Base-by-base conservation (phyloP, 345 rosid genomes). In the Corchorus capsularis region DNA sequence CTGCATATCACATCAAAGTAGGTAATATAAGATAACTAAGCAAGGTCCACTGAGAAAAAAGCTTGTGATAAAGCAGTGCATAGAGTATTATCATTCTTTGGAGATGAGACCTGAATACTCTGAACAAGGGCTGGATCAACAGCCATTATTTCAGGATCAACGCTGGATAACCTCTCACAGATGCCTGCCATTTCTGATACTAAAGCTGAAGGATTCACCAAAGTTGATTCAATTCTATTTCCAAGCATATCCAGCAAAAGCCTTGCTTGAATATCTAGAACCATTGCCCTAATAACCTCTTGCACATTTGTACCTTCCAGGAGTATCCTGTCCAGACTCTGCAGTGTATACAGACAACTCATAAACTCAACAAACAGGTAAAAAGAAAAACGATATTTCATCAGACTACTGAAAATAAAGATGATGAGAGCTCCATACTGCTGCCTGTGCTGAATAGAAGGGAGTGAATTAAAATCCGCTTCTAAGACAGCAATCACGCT, bases 401-500 rank as follows among this genome's bases (percentile, higher is more conserved):
- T 15, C 46, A 47, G 16, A 47, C 72, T 27, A 16, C 35, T 45
- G 1, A 12, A 8, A 15, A n/a, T 43, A 68, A 49, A 39, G 27
- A 27, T 27, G 27, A 27, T 27, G 1, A 27, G 98, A 80, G 98
- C 97, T 71, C 99, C 99, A 87, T 92, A 96, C 78, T 89, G 97
- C 82, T 96, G 97, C 78, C 99, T 84, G 79, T 93, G 98, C 78
- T 94, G 95, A 70, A 85, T 85, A 27, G 99, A 91, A 82, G 99
- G 95, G 67, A 93, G 97, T 73, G 98, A 96, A 83, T 96, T 98
- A 73, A 96, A 96, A 87, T 96, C 99, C 62, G 95, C 97, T 87
- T 96, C 99, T 92, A 96, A 79, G 78, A 96, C 99, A 35, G 99
- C 97, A 82, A 96, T 96, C 77, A 96, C 98, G 75, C 97, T 94